Evolutionary conservation across 441 rosid genomes (phyloP).

Genomic region (Francoa sonchifolia): DNA sequence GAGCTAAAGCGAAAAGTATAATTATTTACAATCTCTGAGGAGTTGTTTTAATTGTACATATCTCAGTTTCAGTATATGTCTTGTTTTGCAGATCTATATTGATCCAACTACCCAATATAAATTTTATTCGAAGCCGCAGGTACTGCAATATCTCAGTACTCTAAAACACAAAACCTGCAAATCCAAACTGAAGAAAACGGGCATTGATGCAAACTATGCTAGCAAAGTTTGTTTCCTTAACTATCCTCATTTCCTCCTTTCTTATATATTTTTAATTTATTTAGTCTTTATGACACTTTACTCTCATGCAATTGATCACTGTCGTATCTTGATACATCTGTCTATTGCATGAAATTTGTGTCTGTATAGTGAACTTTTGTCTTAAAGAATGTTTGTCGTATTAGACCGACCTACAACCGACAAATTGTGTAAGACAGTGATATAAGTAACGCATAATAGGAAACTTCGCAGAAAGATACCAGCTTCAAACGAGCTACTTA

Average conservation of each 20-base stretch:
- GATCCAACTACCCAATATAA: conserved; percentile 21
- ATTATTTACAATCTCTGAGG: not conserved
- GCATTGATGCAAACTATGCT: not conserved
- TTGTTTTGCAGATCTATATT: conserved; percentile 22
- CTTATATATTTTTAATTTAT: not conserved
- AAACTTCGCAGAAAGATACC: no score
- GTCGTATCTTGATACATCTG: not conserved
- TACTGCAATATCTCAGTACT: conserved; percentile 19
- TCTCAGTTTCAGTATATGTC: not conserved
- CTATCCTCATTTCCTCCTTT: conserved; percentile 2
- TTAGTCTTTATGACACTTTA: not conserved
- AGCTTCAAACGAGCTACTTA: no score
- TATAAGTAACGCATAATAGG: no score
- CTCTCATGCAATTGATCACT: not conserved
- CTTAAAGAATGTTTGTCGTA: no score
- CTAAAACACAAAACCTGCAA: conserved; percentile 9
- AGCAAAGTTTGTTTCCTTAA: conserved; percentile 17
- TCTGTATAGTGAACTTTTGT: no score
- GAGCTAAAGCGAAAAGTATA: no score
- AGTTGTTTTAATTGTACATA: not conserved
- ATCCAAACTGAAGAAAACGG: conserved; percentile 9
- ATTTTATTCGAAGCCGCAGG: conserved; percentile 34
- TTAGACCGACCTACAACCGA: no score
- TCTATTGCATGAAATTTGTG: no score
- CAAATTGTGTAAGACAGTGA: no score